Percentiles rank a stretch among this genome's conserved stretches.
Conservation (phyloP, 2,329 filamentous ascomycete species). For the Lachnellula hyalina region DNA sequence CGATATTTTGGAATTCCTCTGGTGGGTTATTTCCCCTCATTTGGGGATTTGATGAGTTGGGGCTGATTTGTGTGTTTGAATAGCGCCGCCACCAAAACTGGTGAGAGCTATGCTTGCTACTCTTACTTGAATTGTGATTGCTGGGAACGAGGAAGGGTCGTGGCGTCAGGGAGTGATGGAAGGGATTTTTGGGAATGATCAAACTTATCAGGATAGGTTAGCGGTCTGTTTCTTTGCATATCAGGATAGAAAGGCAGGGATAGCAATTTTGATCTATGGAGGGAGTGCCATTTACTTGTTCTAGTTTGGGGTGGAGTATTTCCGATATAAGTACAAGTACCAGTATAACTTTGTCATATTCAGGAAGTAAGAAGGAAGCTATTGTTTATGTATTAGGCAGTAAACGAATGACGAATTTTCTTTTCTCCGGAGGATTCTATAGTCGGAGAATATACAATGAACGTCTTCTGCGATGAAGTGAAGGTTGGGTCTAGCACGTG, state of each 20-base stretch:
- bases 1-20: slow-evolving; percentile 19
- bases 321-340: too few species aligned
- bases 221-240: background rate
- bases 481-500: too few species aligned
- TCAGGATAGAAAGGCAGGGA: background rate
- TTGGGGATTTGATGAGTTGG: slow-evolving; percentile 10
- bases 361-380: too few species aligned
- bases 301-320: too few species aligned
- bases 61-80: slow-evolving; percentile 21
- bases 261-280: background rate
- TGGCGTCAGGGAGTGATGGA: background rate
- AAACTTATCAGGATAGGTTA: background rate
- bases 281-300: too few species aligned
- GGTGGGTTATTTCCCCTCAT: slow-evolving; percentile 21
- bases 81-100: slow-evolving; percentile 59
- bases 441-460: too few species aligned
- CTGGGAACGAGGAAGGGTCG: background rate
- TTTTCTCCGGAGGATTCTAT: too few species aligned
- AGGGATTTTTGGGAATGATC: background rate
- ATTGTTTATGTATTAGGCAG: too few species aligned
- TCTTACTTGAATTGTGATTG: slow-evolving; percentile 47
- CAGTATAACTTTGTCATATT: too few species aligned
- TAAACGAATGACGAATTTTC: too few species aligned
- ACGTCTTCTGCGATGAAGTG: too few species aligned
- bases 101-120: slow-evolving; percentile 67